Evolutionary conservation across 768 basidiomycete genomes (phyloP).

Genomic region (Tulasnella sp.): DNA sequence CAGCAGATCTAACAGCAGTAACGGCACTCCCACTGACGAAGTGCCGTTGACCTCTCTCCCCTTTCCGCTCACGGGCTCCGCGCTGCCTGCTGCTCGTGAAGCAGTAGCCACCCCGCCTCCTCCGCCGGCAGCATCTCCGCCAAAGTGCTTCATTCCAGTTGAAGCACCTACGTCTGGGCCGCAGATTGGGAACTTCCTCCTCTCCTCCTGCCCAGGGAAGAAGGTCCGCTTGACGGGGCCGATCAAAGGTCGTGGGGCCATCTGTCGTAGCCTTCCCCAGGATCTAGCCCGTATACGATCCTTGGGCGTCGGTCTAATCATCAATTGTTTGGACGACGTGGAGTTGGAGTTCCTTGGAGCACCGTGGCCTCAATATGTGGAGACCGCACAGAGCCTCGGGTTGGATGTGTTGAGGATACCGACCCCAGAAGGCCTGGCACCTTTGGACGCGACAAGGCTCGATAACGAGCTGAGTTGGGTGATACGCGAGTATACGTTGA

Average conservation of each 20-base stretch:
- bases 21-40: not conserved
- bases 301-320: conserved; percentile 64
- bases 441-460: conserved; percentile 43
- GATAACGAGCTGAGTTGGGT: conserved; percentile 56
- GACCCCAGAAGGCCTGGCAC: conserved; percentile 81
- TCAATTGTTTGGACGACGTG: conserved; percentile 77
- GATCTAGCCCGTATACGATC: conserved; percentile 67
- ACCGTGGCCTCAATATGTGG: conserved; percentile 68
- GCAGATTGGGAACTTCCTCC: conserved; percentile 68
- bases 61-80: conserved; percentile 1
- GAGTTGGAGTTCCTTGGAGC: conserved; percentile 82
- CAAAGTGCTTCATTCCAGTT: not conserved
- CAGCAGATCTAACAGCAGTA: not conserved
- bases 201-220: conserved; percentile 93
- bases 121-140: conserved; percentile 14
- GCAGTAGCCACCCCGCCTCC: not conserved
- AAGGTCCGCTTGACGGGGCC: conserved; percentile 48
- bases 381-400: conserved; percentile 47
- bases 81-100: not conserved
- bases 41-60: not conserved
- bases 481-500: conserved; percentile 60
- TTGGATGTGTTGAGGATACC: conserved; percentile 79
- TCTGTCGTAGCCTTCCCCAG: conserved; percentile 68
- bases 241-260: conserved; percentile 63
- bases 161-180: not conserved